Base-by-base conservation (phyloP, 768 basidiomycete genomes). In the Calvatia gigantea region DNA sequence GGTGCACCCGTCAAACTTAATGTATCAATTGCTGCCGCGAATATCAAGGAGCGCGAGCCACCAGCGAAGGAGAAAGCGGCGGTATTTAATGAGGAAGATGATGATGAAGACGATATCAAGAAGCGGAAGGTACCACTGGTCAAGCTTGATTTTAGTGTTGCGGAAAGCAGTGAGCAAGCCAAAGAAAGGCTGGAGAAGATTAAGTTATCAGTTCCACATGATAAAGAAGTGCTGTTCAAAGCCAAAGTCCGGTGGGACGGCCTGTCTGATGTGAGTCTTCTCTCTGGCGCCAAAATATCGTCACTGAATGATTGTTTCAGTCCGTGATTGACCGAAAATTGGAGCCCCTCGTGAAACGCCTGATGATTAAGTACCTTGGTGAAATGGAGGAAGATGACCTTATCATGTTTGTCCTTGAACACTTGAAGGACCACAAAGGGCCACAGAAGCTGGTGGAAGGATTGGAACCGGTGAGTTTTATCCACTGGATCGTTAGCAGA, bases 361-460 rank as follows among this genome's bases (percentile, higher is more conserved):
- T 88, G 61, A 93, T 98, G 84, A 78, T 81, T 32, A 88, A 89
- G 67, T 92, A 90, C 64, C 83, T 98, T 11, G 94, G 94, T 56
- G 93, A 95, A 65, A 80, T 94, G 65, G 91, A 94, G 58, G 94
- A 96, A 65, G 91, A 94, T 59, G 94, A 98, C 65, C 79, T 97
- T 57, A 87, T 94, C 54, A 91, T 96, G 83, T 97, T 94, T 67
- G 92, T 91, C 6, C 73, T 96, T 11, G 94, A 97, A 68, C 93
- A 96, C 67, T 73, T 97, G 43, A 91, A 91, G 68, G 95, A 96
- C 61, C 89, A 91, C 66, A 95, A 94, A 64, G 75, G 82, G 15
- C 90, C 94, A 0, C 80, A 81, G 53, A 94, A 92, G 65, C 77
- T 98, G 2, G 82, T 93, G 8, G 95, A 96, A 63, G 94, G 92